These are phyloP conservation scores for Laetiporus sulphureus DNA, from an alignment of 1,284 basidiomycete species.

Conservation along the genomic window DNA sequence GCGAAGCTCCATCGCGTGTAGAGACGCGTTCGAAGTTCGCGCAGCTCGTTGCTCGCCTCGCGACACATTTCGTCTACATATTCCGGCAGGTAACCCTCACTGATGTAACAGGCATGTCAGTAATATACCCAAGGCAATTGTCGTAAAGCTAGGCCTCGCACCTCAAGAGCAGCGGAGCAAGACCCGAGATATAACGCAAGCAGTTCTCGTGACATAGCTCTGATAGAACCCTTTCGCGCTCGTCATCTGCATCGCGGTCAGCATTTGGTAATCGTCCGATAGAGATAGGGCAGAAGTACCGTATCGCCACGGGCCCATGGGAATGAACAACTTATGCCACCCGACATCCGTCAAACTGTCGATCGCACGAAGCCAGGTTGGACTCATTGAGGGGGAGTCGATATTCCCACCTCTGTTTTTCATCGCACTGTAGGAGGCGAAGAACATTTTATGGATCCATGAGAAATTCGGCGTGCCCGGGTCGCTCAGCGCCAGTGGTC, in stretches of 20 bases:
- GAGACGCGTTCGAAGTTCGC: slow-evolving; percentile 22
- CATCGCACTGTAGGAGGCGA: slow-evolving; percentile 29
- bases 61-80: slow-evolving; percentile 25
- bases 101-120: slow-evolving; percentile 6
- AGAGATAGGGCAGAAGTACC: slow-evolving; percentile 13
- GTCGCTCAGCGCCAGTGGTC: slow-evolving; percentile 22
- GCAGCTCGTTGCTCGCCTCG: slow-evolving; percentile 24
- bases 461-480: slow-evolving; percentile 21
- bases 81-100: slow-evolving; percentile 27
- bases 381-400: slow-evolving; percentile 25
- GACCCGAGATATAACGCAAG: slow-evolving; percentile 23
- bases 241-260: slow-evolving; percentile 13
- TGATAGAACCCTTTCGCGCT: slow-evolving; percentile 21
- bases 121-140: neutral
- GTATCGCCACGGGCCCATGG: slow-evolving; percentile 29
- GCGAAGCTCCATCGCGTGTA: slow-evolving; percentile 30
- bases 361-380: slow-evolving; percentile 27
- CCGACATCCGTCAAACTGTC: slow-evolving; percentile 26
- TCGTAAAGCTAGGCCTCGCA: slow-evolving; percentile 5
- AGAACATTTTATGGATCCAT: slow-evolving; percentile 27
- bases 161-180: slow-evolving; percentile 27
- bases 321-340: slow-evolving; percentile 28
- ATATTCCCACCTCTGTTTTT: slow-evolving; percentile 26
- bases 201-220: slow-evolving; percentile 29
- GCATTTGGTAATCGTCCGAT: neutral